phyloP scores from a whole-genome alignment of 2,329 filamentous ascomycete genomes.

The Boeremia exigua region DNA sequence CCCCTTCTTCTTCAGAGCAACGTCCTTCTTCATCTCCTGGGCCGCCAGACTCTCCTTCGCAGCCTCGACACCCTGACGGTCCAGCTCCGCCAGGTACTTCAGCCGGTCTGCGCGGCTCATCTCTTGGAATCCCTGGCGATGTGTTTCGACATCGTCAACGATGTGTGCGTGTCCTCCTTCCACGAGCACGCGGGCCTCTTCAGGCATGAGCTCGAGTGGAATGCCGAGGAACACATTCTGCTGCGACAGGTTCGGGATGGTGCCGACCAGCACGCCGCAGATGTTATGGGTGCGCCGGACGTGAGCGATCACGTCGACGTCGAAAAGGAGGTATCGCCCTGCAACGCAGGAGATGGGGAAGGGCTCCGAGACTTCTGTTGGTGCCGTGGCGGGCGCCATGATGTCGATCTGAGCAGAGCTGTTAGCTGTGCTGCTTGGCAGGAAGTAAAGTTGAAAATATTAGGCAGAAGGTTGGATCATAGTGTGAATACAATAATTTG shows the following conservation, averaged over 20 bases:
- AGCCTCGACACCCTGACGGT: constrained; percentile 61
- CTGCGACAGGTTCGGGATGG: constrained; percentile 88
- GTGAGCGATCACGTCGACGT: constrained; percentile 77
- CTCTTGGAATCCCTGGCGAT: constrained; percentile 67
- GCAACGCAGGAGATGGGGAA: constrained; percentile 83
- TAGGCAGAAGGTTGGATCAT: constrained; percentile 36
- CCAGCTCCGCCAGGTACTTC: constrained; percentile 65
- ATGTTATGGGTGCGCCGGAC: constrained; percentile 82
- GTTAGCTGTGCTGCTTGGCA: constrained; percentile 29
- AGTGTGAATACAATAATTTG: constrained; percentile 49
- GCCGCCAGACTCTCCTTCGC: constrained; percentile 54
- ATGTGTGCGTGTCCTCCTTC: constrained; percentile 78
- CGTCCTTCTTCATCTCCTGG: constrained; percentile 58
- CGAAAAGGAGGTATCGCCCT: constrained; percentile 87
- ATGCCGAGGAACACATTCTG: constrained; percentile 93
- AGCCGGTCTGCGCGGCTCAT: constrained; percentile 64
- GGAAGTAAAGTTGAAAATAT: constrained; percentile 6
- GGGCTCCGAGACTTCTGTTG: constrained; percentile 55
- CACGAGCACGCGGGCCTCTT: constrained; percentile 84
- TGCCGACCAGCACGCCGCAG: constrained; percentile 84
- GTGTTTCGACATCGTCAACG: constrained; percentile 77
- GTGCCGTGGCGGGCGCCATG: constrained; percentile 41
- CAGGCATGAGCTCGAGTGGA: constrained; percentile 86
- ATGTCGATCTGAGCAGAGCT: constrained; percentile 24
- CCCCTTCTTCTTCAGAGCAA: constrained; percentile 58